Percentiles rank a stretch among this genome's conserved stretches.
phyloP scores from a whole-genome alignment of 2,329 filamentous ascomycete species.

The Penicillium sp. region DNA sequence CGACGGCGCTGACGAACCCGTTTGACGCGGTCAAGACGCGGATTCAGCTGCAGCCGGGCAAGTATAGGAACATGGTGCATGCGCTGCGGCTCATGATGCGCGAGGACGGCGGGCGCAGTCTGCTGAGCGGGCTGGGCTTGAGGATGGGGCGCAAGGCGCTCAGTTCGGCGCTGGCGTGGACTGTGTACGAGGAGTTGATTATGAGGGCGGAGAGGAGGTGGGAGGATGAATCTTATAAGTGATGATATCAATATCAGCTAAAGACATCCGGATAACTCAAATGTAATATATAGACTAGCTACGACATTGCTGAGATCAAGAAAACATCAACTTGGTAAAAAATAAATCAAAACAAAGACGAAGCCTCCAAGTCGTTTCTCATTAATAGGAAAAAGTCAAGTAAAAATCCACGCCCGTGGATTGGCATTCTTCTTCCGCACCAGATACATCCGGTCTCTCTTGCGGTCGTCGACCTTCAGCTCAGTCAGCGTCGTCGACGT shows the following conservation, averaged over 20 bases:
- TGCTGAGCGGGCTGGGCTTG: slow-evolving; percentile 82
- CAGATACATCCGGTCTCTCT: slow-evolving; percentile 44
- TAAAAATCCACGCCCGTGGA: slow-evolving; percentile 32
- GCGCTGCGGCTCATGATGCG: slow-evolving; percentile 72
- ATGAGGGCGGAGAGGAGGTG: slow-evolving; percentile 59
- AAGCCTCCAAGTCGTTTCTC: slow-evolving; percentile 3
- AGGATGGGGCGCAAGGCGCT: slow-evolving; percentile 88
- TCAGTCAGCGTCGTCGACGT: slow-evolving; percentile 36
- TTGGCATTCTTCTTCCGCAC: slow-evolving; percentile 43
- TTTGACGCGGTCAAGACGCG: slow-evolving; percentile 96
- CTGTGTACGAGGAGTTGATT: slow-evolving; percentile 90
- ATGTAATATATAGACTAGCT: slow-evolving; percentile 12
- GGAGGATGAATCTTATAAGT: slow-evolving; percentile 24
- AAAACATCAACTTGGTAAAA: slow-evolving; percentile 5
- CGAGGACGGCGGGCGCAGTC: slow-evolving; percentile 73
- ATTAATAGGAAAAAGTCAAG: slow-evolving; percentile 17
- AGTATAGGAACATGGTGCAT: slow-evolving; percentile 78
- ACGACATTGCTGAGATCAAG: slow-evolving; percentile 19
- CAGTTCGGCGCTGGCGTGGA: slow-evolving; percentile 95
- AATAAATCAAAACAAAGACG: slow-evolving; percentile 8
- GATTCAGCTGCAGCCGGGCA: slow-evolving; percentile 79
- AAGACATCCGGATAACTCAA: too few species aligned
- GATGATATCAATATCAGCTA: too few species aligned
- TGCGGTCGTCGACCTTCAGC: slow-evolving; percentile 38
- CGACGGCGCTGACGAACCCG: slow-evolving; percentile 87